Evolutionary conservation across 768 basidiomycete species (phyloP), one percentile per base, ranked within the genome.

Genomic region (Nidularia sp.): DNA sequence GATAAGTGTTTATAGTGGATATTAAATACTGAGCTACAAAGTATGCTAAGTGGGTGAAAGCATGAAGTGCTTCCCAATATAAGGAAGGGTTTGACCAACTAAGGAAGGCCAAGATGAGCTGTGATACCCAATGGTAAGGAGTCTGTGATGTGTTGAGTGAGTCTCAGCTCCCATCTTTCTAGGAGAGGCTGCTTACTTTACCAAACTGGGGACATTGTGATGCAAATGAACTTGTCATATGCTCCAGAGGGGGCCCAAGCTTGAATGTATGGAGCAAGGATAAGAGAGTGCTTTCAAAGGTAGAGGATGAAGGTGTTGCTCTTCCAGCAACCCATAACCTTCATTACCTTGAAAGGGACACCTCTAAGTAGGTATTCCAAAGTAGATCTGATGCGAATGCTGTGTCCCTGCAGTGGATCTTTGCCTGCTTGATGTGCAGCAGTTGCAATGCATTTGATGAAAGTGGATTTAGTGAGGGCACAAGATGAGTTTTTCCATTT

Each of bases 321-420:
- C 0, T 47, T 44, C 73, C 71, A 74, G 0, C 64, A 48, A 0
- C 71, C 67, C 18, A 59, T 71, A 0, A 60, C 51, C 36, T 67
- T 69, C 9, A 70, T 61, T 0, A 66, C 65, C 2, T 70, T 64
- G 42, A 73, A 66, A 2, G 70, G 65, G 0, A 65, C 43, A 1
- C 67, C 65, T 2, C 60, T 53, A 6, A 73, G 63, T 1, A 73
- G 61, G 52, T 69, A 72, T 49, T 69, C 64, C 1, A 73, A 56
- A 1, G 69, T 71, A 8, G 61, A 34, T 8, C 61, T 58, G 57
- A 58, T 58, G 51, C 55, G 52, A 43, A 62, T 59, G 18, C 63
- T 53, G 44, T 71, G 70, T 2, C 63, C 62, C 31, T 61, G 53
- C 6, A 67, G 18, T 1, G 50, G 50, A 1, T 53, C 25, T 1